Evolutionary conservation across 1,139 yeast genomes (phyloP), one percentile per base, ranked within the genome.

Genomic region (Candida dubliniensis): DNA sequence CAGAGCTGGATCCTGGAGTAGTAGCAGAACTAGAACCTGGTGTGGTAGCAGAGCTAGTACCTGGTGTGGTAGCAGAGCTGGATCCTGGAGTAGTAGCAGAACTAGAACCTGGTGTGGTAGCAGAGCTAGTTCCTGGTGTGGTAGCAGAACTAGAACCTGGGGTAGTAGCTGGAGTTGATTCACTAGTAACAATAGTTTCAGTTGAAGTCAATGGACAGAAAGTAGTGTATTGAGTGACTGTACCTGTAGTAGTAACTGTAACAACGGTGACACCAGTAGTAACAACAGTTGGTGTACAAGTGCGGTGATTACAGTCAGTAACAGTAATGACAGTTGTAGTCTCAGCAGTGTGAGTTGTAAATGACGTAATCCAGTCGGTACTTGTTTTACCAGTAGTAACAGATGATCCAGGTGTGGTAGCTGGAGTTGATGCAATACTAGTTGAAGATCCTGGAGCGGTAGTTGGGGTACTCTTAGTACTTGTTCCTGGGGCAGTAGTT

Each of bases 141-240:
- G 27, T 10, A 4, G 2, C 26, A 15, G n/a, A 60, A 60, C 31
- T 61, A 32, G 45, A 36, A 13, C 23, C 15, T 13, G 29, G n/a
- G 15, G 40, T 24, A 6, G 27, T n/a, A 11, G 39, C 18, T 7
- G 34, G 33, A 45, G 34, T 12, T 31, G 40, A 12, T 41, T 12
- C n/a, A 8, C 10, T 14, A 4, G 23, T 27, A 3, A 8, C 13
- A 18, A 36, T 37, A 26, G 41, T 37, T 27, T 42, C 44, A 26
- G 38, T 34, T n/a, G 38, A 32, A 27, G 44, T 42, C 27, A 37
- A 34, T 23, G 41, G 44, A 37, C 36, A 36, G 15, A 31, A 42
- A 23, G 44, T 37, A 2, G 44, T 37, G 37, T 14, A 37, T 2
- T 8, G 4, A n/a, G 44, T 37, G 8, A 24, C 37, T 1, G 26